These are phyloP conservation scores for Conidiobolus incongruus DNA, from an alignment of 371 early-diverging fungal species.

Conservation along the genomic window DNA sequence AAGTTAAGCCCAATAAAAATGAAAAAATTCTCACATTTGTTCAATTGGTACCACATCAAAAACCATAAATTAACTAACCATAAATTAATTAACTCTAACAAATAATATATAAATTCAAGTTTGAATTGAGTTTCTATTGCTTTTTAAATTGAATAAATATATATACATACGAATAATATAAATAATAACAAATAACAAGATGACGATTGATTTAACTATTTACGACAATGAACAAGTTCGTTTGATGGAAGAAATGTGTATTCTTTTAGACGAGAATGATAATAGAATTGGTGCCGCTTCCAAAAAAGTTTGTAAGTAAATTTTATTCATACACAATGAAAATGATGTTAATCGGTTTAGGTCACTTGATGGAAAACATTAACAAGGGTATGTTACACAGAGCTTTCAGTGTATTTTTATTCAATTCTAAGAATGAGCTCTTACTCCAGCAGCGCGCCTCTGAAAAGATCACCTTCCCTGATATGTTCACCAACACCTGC, in stretches of 20 bases:
- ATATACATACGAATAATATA: too few species aligned
- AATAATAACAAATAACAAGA: constrained; percentile 8
- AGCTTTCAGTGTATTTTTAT: constrained; percentile 90
- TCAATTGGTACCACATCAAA: too few species aligned
- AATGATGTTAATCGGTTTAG: constrained; percentile 12
- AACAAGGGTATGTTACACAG: constrained; percentile 73
- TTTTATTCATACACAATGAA: neutral
- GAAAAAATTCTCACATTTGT: too few species aligned
- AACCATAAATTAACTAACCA: too few species aligned
- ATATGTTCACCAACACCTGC: constrained; percentile 91
- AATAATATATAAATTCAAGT: too few species aligned
- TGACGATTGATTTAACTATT: constrained; percentile 28
- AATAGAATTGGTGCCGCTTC: constrained; percentile 55
- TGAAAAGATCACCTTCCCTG: constrained; percentile 95
- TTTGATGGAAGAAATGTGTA: constrained; percentile 93
- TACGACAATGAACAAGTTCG: constrained; percentile 76
- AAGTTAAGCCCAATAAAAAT: too few species aligned
- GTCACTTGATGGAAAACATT: constrained; percentile 84
- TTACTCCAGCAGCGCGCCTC: constrained; percentile 82
- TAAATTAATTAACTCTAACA: too few species aligned
- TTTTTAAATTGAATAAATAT: too few species aligned
- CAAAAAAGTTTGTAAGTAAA: constrained; percentile 73
- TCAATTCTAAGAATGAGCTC: constrained; percentile 48
- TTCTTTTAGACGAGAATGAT: constrained; percentile 74
- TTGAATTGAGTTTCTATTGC: too few species aligned